Evolutionary conservation across 257 asterid species (phyloP), one percentile per base, ranked within the genome.

Genomic region (Prunella vulgaris): DNA sequence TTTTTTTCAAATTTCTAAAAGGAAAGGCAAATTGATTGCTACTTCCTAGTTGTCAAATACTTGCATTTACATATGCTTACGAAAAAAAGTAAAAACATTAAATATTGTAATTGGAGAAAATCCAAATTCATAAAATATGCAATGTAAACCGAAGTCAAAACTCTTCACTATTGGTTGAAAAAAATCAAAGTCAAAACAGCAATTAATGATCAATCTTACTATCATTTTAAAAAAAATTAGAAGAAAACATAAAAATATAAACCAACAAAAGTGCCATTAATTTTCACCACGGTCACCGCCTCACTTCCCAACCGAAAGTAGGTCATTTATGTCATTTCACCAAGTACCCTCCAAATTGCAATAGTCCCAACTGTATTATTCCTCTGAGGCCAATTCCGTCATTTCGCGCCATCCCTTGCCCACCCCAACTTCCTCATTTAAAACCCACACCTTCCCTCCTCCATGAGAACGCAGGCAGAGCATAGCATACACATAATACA

Each of bases 361-460:
- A n/a, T 18, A 12, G 13, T 21, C 35, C 68, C 37, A 38, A 38
- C 54, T 18, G 68, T 38, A 46, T 10, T 20, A 21, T 10, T 53
- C 60, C 32, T 9, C 22, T 0, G 51, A 37, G 64, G 67, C 18
- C 18, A 17, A 3, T 17, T 35, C 51, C 51, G 67, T 61, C 52
- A 61, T 61, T 61, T 27, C 20, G 44, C 12, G 5, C 64, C 25
- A 14, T 0, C 17, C 14, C 42, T 10, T 8, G 14, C 64, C 42
- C 42, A 28, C 35, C 44, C 24, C 20, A 0, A 3, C 62, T 1
- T 4, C 42, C 64, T 59, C 64, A 28, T 59, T 59, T 59, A 51
- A 59, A 59, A 30, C 40, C 64, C 64, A 6, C 32, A 22, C 60
- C 60, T 54, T 54, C 60, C 60, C 60, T 51, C 58, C 58, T 22